These are phyloP conservation scores for Danielia reshetovae DNA, from an alignment of 805 yeast genomes.

Conservation along the genomic window DNA sequence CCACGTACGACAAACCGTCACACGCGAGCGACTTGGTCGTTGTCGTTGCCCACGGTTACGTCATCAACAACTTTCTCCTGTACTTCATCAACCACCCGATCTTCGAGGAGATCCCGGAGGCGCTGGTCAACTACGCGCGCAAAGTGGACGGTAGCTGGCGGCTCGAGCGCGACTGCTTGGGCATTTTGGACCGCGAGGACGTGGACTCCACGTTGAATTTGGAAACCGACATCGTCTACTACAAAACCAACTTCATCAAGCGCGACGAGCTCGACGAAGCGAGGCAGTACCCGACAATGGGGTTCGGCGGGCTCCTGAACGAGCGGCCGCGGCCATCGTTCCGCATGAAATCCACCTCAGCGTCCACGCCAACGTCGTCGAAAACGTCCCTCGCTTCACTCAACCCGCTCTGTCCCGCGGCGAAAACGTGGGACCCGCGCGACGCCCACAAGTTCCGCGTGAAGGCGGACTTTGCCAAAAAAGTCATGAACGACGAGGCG, in stretches of 20 bases:
- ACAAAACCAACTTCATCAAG: conserved; percentile 40
- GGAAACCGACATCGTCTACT: conserved; percentile 41
- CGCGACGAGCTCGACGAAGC: conserved; percentile 25
- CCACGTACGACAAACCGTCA: conserved; percentile 38
- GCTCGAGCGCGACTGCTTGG: conserved; percentile 31
- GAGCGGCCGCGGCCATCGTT: conserved; percentile 33
- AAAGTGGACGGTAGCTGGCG: conserved; percentile 27
- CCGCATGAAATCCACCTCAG: conserved; percentile 18
- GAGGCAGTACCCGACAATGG: conserved; percentile 13
- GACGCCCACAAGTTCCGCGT: conserved; percentile 23
- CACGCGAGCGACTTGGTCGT: conserved; percentile 30
- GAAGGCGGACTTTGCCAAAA: conserved; percentile 31
- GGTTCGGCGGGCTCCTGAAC: conserved; percentile 11
- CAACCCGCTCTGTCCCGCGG: conserved; percentile 37
- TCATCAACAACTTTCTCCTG: conserved; percentile 33
- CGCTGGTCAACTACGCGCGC: conserved; percentile 31
- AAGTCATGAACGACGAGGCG: conserved; percentile 35
- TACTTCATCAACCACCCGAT: conserved; percentile 42
- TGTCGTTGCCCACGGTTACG: conserved; percentile 41
- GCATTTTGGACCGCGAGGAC: conserved; percentile 21
- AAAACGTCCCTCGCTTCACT: conserved; percentile 9
- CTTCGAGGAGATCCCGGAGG: conserved; percentile 42
- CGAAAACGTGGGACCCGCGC: conserved; percentile 38
- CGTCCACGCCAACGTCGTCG: conserved; percentile 1
- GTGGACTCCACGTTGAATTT: conserved; percentile 30